These are phyloP conservation scores for Macrolepiota albuminosa DNA, from an alignment of 768 basidiomycete species.

Conservation along the genomic window DNA sequence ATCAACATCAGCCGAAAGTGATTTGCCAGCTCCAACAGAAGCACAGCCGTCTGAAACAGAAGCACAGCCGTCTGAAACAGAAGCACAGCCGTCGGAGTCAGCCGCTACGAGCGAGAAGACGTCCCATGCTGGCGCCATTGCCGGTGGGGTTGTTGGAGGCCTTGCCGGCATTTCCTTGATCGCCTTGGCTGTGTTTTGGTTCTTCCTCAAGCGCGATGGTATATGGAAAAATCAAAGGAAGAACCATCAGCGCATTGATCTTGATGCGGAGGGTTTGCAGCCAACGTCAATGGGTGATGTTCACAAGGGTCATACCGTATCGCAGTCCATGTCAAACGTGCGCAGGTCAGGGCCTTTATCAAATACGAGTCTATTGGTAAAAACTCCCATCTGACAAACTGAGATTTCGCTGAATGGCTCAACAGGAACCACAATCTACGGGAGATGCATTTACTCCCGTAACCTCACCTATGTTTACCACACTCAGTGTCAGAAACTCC, in stretches of 20 bases:
- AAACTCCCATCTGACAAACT: background rate
- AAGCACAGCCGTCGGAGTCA: background rate
- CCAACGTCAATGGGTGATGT: background rate
- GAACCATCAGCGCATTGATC: conserved; percentile 6
- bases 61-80: background rate
- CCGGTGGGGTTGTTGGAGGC: conserved; percentile 56
- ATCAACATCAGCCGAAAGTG: background rate
- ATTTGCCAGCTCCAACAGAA: background rate
- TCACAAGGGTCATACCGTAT: background rate
- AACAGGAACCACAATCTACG: conserved; percentile 8
- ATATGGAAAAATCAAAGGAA: conserved; percentile 4
- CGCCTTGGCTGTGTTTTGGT: conserved; percentile 34
- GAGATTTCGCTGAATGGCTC: background rate
- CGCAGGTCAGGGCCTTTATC: background rate
- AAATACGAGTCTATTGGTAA: conserved; percentile 1
- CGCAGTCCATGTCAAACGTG: conserved; percentile 9
- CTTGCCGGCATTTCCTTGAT: conserved; percentile 38
- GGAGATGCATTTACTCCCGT: conserved; percentile 22
- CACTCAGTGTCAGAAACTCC: conserved; percentile 21
- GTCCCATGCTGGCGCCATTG: conserved; percentile 51
- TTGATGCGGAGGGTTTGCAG: conserved; percentile 12
- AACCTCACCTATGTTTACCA: conserved; percentile 26
- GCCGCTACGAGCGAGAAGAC: background rate
- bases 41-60: background rate
- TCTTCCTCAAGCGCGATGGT: conserved; percentile 19